Evolutionary conservation across 1,284 basidiomycete species (phyloP).

Genomic region (Neotropicomus parvogracilis): DNA sequence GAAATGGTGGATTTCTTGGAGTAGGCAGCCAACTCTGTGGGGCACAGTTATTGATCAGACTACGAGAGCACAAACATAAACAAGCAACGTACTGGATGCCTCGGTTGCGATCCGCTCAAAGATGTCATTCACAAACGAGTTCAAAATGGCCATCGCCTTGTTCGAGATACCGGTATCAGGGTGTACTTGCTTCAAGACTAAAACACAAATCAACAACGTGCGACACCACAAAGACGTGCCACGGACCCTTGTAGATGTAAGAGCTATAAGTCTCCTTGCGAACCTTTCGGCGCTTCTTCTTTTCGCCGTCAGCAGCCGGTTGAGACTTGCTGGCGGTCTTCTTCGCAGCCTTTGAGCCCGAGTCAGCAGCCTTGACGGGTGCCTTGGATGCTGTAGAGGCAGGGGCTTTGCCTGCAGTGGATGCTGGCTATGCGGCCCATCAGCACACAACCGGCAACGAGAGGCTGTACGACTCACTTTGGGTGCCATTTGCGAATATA

Average conservation of each 20-base stretch:
- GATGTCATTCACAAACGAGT: conserved; percentile 74
- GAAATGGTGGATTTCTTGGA: conserved; percentile 83
- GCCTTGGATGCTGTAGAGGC: conserved; percentile 77
- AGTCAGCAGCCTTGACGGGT: conserved; percentile 69
- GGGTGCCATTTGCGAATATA: conserved; percentile 32
- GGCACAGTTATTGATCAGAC: neutral
- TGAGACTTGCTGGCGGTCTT: conserved; percentile 72
- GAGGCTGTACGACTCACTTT: conserved; percentile 22
- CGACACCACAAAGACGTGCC: conserved; percentile 28
- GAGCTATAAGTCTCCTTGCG: conserved; percentile 92
- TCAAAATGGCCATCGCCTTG: conserved; percentile 80
- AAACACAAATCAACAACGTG: neutral
- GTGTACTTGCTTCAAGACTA: conserved; percentile 71
- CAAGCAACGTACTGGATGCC: conserved; percentile 52
- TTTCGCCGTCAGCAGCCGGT: conserved; percentile 61
- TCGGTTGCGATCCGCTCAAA: conserved; percentile 77
- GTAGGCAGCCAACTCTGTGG: conserved; percentile 68
- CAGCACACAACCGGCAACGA: conserved; percentile 16
- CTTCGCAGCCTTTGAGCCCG: conserved; percentile 78
- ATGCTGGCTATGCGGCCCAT: conserved; percentile 54
- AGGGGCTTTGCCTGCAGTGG: conserved; percentile 76
- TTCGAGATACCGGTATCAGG: conserved; percentile 80
- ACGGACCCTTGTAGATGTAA: conserved; percentile 87
- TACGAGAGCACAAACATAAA: neutral
- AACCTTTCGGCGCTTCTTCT: conserved; percentile 88